These are phyloP conservation scores for Arxiozyma heterogenica DNA, from an alignment of 1,139 yeast species.

Conservation along the genomic window DNA sequence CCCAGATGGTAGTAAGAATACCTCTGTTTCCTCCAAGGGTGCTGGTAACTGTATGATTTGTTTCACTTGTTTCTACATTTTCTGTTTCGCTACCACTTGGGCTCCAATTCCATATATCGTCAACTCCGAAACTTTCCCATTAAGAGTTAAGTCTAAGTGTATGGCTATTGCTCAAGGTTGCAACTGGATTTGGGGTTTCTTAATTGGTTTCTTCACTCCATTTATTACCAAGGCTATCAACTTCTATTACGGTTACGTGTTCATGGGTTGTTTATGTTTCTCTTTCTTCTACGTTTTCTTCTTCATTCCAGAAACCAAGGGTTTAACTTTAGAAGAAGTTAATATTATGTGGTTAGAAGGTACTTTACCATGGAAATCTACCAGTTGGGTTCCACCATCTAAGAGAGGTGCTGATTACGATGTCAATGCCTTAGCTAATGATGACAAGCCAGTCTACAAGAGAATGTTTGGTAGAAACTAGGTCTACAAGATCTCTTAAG, in stretches of 20 bases:
- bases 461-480: slow-evolving; percentile 10
- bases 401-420: slow-evolving; percentile 27
- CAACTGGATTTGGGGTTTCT: slow-evolving; percentile 74
- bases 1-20: slow-evolving; percentile 44
- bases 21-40: slow-evolving; percentile 35
- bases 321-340: slow-evolving; percentile 59
- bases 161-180: slow-evolving; percentile 61
- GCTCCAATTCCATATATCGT: slow-evolving; percentile 40
- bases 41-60: slow-evolving; percentile 73
- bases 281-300: slow-evolving; percentile 54
- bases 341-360: slow-evolving; percentile 44
- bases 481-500: neutral
- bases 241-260: slow-evolving; percentile 49
- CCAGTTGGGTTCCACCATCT: slow-evolving; percentile 19
- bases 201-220: slow-evolving; percentile 11
- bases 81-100: slow-evolving; percentile 64
- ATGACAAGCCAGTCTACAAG: slow-evolving; percentile 11
- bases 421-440: slow-evolving; percentile 8
- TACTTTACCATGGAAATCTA: slow-evolving; percentile 38
- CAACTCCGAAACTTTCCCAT: slow-evolving; percentile 68
- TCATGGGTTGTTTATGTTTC: slow-evolving; percentile 55
- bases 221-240: slow-evolving; percentile 10
- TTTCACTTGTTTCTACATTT: slow-evolving; percentile 66
- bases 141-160: slow-evolving; percentile 68
- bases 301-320: slow-evolving; percentile 60